Base-by-base conservation (phyloP, 768 basidiomycete genomes). In the Cubamyces sp. region DNA sequence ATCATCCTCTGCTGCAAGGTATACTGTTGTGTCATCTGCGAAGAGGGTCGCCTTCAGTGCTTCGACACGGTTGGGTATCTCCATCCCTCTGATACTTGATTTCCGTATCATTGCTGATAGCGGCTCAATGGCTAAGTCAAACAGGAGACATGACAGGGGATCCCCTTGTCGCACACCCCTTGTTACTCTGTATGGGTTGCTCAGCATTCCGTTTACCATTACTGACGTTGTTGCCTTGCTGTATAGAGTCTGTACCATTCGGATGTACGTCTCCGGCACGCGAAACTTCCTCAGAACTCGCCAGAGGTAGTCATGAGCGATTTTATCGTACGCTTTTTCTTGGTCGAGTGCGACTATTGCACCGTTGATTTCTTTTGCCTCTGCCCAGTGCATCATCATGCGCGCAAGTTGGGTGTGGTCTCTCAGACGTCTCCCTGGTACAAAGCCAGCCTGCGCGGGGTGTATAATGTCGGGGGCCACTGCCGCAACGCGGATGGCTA, bases 391-490 rank as follows among this genome's bases (percentile, higher is more conserved):
- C 2, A 65, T 56, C 54, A 69, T 67, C 43, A 60, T 43, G n/a
- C 73, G 57, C 0, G 70, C 61, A 0, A 78, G 70, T 0, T 70
- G 26, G 0, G 71, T 77, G 0, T 77, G 76, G 68, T 81, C 70
- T 0, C 59, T 60, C 1, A 81, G 76, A 0, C 61, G 57, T 6
- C 76, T 19, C 0, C 71, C 73, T 14, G 61, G 69, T 0, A 82
- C 68, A 25, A 82, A 82, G 0, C 79, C 79, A 0, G 78, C 72
- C 63, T 80, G 79, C 64, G 74, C 62, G 0, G n/a, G 18, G 60
- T 80, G 76, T 0, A 81, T 68, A 0, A 78, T 25, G 1, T 21
- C 21, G 0, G 63, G 61, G 0, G 46, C 66, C 1, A 52, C 59
- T 3, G 47, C 28, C 0, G 69, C 69, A 0, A 77, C 57, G 41